Conservation (phyloP, 441 rosid genomes). For the Corymbia citriodora region DNA sequence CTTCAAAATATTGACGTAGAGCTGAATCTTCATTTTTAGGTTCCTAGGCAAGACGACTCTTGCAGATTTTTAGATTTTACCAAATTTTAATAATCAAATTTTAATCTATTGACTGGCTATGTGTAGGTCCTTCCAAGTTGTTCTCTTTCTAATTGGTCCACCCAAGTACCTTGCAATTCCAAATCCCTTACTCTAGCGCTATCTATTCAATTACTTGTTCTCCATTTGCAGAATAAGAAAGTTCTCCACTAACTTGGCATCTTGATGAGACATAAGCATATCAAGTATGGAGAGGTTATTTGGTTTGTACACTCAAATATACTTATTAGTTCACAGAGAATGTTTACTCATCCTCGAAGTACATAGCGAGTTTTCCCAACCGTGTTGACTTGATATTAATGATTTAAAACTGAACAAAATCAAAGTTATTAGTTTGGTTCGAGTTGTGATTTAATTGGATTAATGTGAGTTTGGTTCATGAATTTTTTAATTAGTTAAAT, state of each 20-base stretch:
- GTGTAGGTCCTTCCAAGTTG: not conserved
- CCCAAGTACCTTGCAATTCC: not conserved
- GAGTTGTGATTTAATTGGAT: not conserved
- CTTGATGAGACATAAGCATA: not conserved
- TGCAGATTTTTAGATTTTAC: not conserved
- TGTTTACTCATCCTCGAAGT: not conserved
- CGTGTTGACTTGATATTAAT: not conserved
- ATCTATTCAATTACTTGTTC: not conserved
- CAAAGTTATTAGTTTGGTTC: not conserved
- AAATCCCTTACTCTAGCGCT: not conserved
- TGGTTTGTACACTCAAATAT: not conserved
- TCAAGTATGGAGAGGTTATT: not conserved
- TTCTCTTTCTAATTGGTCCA: not conserved
- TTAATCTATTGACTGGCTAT: not conserved
- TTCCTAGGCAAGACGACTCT: rapidly evolving
- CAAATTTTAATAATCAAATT: not conserved
- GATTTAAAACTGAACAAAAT: not conserved
- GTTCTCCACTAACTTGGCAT: not conserved
- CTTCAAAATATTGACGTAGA: not conserved
- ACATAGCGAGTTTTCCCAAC: not conserved
- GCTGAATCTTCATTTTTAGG: not conserved
- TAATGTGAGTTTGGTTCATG: not conserved
- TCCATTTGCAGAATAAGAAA: not conserved
- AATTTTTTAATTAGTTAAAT: not conserved
- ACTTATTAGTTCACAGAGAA: not conserved